phyloP scores from a whole-genome alignment of 305 asterid genomes.

The Plantago coronopus region DNA sequence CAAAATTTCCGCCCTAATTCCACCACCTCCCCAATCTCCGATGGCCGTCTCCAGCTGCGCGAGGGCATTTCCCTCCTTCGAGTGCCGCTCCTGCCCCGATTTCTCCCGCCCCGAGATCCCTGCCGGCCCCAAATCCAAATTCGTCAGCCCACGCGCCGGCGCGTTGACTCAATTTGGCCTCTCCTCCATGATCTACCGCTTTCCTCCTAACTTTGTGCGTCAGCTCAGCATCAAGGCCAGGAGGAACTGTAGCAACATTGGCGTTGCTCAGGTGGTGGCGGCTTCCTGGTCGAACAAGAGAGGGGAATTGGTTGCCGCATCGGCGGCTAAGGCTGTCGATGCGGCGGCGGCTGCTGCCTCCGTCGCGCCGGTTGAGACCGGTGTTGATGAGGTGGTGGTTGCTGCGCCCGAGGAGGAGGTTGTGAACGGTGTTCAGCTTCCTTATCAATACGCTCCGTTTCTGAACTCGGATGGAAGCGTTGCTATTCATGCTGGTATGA shows the following conservation, averaged over 20 bases:
- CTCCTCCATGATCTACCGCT: constrained; percentile 58
- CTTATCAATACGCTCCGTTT: constrained; percentile 54
- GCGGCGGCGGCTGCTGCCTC: constrained; percentile 45
- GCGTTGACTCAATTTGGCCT: constrained; percentile 29
- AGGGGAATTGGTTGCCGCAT: constrained; percentile 25
- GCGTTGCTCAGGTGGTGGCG: constrained; percentile 93
- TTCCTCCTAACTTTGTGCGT: constrained; percentile 92
- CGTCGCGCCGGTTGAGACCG: constrained; percentile 48
- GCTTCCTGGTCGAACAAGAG: constrained; percentile 89
- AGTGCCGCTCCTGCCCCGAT: constrained; percentile 86
- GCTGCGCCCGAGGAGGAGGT: constrained; percentile 40
- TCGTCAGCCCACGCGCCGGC: constrained; percentile 21
- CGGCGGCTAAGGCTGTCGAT: constrained; percentile 72
- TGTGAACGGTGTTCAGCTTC: constrained; percentile 37
- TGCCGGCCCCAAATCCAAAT: constrained; percentile 24
- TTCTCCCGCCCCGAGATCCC: constrained; percentile 58
- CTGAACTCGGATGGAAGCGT: constrained; percentile 77
- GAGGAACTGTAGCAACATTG: constrained; percentile 91
- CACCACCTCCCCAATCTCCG: constrained; percentile 7
- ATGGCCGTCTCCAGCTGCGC: constrained; percentile 79
- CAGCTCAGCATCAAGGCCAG: constrained; percentile 93
- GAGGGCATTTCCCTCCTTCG: constrained; percentile 55
- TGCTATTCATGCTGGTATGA: constrained; percentile 89
- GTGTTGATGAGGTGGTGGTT: constrained; percentile 41
- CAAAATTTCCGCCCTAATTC: constrained; percentile 5